Conservation (phyloP, 1,139 yeast genomes). For the Hansenula sp. region DNA sequence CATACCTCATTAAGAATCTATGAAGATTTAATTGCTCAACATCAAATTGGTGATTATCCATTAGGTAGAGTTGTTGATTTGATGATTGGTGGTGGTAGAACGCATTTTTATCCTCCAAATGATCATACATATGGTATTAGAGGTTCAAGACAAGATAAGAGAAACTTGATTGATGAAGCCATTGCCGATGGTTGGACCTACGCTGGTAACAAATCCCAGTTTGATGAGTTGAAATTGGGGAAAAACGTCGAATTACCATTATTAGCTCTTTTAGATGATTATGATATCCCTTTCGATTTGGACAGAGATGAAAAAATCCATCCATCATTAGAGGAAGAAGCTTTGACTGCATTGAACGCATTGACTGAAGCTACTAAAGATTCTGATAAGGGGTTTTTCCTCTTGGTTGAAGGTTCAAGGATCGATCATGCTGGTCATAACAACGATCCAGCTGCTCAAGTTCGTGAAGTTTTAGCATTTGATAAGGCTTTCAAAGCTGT, state of each 20-base stretch:
- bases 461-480: slow-evolving; percentile 70
- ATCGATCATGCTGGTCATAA: slow-evolving; percentile 92
- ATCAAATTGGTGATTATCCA: slow-evolving; percentile 75
- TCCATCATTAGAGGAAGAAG: slow-evolving; percentile 76
- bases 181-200: slow-evolving; percentile 59
- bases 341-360: slow-evolving; percentile 63
- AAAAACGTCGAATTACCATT: slow-evolving; percentile 64
- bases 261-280: slow-evolving; percentile 64
- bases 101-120: slow-evolving; percentile 57
- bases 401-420: slow-evolving; percentile 81
- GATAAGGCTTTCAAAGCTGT: slow-evolving; percentile 74
- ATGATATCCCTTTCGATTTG: slow-evolving; percentile 76
- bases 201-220: slow-evolving; percentile 52
- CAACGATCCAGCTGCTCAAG: slow-evolving; percentile 88
- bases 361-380: slow-evolving; percentile 61
- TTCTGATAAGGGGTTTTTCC: slow-evolving; percentile 74
- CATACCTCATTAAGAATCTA: slow-evolving; percentile 71
- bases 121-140: slow-evolving; percentile 33
- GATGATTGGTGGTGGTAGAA: slow-evolving; percentile 86
- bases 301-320: slow-evolving; percentile 56
- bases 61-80: slow-evolving; percentile 77
- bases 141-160: slow-evolving; percentile 67
- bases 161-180: slow-evolving; percentile 64
- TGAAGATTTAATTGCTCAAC: slow-evolving; percentile 82
- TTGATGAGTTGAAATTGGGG: slow-evolving; percentile 54